A percentile compares a stretch with the other conserved stretches of the same genome.
Evolutionary conservation across 169 alveolate species (phyloP).

Genomic region (Plasmodium sp.): DNA sequence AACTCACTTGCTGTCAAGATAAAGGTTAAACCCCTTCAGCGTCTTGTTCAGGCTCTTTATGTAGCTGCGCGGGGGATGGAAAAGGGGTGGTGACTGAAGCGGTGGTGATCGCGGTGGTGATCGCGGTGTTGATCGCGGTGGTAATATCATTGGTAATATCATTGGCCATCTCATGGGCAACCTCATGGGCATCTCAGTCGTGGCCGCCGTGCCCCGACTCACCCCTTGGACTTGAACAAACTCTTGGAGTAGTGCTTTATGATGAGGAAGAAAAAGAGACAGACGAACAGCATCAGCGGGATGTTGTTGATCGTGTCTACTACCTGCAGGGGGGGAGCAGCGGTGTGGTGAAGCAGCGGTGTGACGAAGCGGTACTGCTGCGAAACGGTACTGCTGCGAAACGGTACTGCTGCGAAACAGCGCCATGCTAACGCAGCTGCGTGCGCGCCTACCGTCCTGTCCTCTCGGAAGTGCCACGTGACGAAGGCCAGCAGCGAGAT

Average conservation of each 20-base stretch:
- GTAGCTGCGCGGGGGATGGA: neutral
- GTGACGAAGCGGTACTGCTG: neutral
- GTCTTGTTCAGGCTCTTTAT: conserved; percentile 56
- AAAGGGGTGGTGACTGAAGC: neutral
- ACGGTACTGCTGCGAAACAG: neutral
- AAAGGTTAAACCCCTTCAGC: conserved; percentile 48
- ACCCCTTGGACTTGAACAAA: conserved; percentile 33
- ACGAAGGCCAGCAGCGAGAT: conserved; percentile 10
- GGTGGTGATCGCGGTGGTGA: too few relatives aligned
- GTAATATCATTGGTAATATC: too few relatives aligned
- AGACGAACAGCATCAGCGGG: conserved; percentile 16
- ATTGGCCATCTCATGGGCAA: too few relatives aligned
- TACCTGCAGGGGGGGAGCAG: neutral
- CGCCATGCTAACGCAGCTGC: neutral
- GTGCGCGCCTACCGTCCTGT: conserved; percentile 7
- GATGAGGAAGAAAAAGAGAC: conserved; percentile 4
- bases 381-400: neutral
- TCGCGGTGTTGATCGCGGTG: too few relatives aligned
- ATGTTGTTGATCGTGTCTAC: conserved; percentile 28
- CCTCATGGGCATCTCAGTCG: too few relatives aligned
- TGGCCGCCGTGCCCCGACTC: neutral
- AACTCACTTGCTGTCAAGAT: conserved; percentile 40
- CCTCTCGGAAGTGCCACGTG: neutral
- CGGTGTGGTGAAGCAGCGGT: neutral
- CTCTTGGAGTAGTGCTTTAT: conserved; percentile 34